Evolutionary conservation across 78 protist genomes (phyloP).

Genomic region (Dictyostelium purpureum): DNA sequence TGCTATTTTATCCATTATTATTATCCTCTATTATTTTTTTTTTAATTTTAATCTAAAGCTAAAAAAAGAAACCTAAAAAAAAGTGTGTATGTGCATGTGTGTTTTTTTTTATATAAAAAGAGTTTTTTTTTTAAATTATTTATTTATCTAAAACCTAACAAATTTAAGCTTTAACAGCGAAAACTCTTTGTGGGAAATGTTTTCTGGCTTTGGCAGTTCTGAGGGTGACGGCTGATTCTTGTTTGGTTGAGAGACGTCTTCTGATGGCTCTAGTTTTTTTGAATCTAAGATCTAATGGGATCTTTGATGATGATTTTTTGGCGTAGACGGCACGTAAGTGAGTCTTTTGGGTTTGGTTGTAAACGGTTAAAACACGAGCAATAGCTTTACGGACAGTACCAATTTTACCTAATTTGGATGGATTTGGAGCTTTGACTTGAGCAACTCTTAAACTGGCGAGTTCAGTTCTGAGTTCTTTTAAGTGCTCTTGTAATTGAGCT

Average conservation of each 20-base stretch:
- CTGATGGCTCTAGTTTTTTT: conserved; percentile 79
- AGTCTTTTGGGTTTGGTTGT: conserved; percentile 63
- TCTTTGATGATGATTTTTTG: neutral
- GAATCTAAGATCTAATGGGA: conserved; percentile 66
- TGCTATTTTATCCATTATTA: no score
- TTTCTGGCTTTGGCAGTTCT: neutral
- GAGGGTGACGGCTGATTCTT: conserved; percentile 36
- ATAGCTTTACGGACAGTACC: conserved; percentile 66
- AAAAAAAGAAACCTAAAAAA: no score
- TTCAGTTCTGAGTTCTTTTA: conserved; percentile 45
- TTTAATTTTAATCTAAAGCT: no score
- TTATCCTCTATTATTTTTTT: no score
- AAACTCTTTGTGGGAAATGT: conserved; percentile 61
- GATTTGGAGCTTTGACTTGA: conserved; percentile 67
- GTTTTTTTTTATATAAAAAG: no score
- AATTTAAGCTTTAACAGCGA: conserved; percentile 76
- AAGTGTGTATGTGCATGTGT: no score
- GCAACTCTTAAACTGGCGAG: conserved; percentile 59
- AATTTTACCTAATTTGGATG: conserved; percentile 70
- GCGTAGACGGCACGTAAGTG: conserved; percentile 42
- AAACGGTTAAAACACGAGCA: conserved; percentile 63
- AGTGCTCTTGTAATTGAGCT: conserved; percentile 26
- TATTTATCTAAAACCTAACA: neutral
- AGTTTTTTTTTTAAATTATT: neutral
- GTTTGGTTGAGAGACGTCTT: conserved; percentile 42